Conservation (phyloP, 1,284 basidiomycete species). For the Sanghuangporus sanghuang region DNA sequence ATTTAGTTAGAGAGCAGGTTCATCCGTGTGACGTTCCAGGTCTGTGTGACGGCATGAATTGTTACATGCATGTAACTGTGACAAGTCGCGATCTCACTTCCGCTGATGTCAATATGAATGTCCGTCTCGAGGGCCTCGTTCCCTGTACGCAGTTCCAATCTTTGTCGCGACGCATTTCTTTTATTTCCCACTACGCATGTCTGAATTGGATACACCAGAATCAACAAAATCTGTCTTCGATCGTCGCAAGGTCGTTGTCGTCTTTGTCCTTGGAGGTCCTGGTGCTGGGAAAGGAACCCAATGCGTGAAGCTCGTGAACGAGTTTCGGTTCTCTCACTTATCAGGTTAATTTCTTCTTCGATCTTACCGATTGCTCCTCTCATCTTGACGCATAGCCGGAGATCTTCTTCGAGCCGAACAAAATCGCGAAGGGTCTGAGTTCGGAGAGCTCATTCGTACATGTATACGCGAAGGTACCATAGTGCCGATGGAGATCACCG, state of each 20-base stretch:
- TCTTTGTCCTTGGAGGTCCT: conserved; percentile 96
- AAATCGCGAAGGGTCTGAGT: conserved; percentile 78
- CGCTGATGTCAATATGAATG: no score
- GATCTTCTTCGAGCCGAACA: conserved; percentile 96
- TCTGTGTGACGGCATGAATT: no score
- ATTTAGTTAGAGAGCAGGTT: no score
- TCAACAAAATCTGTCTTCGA: conserved; percentile 56
- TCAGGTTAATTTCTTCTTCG: conserved; percentile 55
- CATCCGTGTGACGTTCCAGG: not conserved
- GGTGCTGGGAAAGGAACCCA: conserved; percentile 98
- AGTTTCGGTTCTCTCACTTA: conserved; percentile 91
- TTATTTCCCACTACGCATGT: not conserved
- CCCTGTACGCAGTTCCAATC: no score
- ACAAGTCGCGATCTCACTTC: not conserved
- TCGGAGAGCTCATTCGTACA: conserved; percentile 82
- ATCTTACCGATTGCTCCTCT: conserved; percentile 7
- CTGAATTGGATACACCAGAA: not conserved
- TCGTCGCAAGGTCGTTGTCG: conserved; percentile 72
- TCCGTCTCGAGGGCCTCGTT: no score
- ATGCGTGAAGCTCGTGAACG: conserved; percentile 81
- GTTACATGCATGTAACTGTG: not conserved
- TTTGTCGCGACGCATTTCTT: not conserved
- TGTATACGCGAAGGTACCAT: conserved; percentile 93
- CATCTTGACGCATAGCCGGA: conserved; percentile 57
- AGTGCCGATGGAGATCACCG: conserved; percentile 96